These are phyloP conservation scores for Lasiodiplodia sp. DNA, from an alignment of 2,329 filamentous ascomycete species.

Conservation along the genomic window DNA sequence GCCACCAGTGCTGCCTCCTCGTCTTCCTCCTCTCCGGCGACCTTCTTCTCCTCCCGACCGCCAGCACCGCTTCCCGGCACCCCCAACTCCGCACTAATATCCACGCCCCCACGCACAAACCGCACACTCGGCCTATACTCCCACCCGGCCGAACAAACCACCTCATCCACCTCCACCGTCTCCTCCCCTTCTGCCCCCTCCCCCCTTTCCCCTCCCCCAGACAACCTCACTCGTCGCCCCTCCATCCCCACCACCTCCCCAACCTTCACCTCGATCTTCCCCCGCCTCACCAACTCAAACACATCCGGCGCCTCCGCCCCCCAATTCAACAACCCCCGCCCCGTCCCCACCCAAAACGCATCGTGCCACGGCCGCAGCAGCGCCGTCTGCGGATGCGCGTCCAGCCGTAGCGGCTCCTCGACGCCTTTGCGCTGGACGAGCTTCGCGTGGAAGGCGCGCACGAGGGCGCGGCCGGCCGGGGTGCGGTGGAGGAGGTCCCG, in stretches of 20 bases:
- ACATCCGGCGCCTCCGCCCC: slow-evolving; percentile 54
- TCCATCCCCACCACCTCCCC: slow-evolving; percentile 61
- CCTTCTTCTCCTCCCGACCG: too few species aligned
- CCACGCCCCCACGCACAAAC: slow-evolving; percentile 46
- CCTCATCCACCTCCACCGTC: slow-evolving; percentile 49
- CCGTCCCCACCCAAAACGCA: slow-evolving; percentile 62
- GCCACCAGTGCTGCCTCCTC: slow-evolving; percentile 32
- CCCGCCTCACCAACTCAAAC: slow-evolving; percentile 62
- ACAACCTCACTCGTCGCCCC: slow-evolving; percentile 55
- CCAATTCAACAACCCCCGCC: slow-evolving; percentile 68
- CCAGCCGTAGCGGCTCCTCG: slow-evolving; percentile 55
- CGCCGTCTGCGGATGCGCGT: slow-evolving; percentile 49
- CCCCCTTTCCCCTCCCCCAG: too few species aligned
- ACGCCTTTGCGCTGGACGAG: slow-evolving; percentile 59
- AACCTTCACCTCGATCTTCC: slow-evolving; percentile 63
- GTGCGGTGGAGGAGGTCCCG: slow-evolving; percentile 64
- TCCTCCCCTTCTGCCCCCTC: slow-evolving; percentile 44
- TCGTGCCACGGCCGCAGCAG: slow-evolving; percentile 52
- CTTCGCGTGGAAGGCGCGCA: slow-evolving; percentile 63
- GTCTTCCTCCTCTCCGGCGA: not conserved
- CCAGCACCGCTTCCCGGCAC: slow-evolving; percentile 25
- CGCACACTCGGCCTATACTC: slow-evolving; percentile 58
- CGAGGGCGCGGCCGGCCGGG: slow-evolving; percentile 62
- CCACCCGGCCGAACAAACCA: slow-evolving; percentile 67
- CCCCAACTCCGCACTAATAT: slow-evolving; percentile 36